Conservation (phyloP, 2,329 filamentous ascomycete species). For the Taxawa tesnikishii region DNA sequence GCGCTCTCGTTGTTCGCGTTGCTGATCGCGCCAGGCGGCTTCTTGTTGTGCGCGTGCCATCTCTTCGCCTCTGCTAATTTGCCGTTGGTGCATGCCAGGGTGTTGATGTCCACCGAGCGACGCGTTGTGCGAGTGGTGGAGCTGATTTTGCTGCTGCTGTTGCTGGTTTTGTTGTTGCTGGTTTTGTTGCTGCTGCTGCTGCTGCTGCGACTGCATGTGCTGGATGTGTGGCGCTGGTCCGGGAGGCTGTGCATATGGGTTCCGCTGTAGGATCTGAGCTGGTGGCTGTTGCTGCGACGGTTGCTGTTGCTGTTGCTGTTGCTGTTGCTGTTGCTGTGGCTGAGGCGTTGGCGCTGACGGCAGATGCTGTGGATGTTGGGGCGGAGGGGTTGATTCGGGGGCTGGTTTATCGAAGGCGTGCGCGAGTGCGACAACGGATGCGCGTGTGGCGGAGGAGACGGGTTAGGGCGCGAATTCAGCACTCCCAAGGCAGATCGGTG, state of each 20-base stretch:
- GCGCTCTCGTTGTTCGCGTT: constrained; percentile 5
- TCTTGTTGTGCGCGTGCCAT: constrained; percentile 13
- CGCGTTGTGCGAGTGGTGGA: constrained; percentile 18
- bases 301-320: constrained; percentile 4
- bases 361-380: constrained; percentile 9
- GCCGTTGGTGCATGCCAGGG: constrained; percentile 13
- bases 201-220: constrained; percentile 11
- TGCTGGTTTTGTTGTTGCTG: no score
- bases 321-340: constrained; percentile 10
- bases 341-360: no score
- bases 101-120: constrained; percentile 13
- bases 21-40: constrained; percentile 7
- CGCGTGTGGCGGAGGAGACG: constrained; percentile 21
- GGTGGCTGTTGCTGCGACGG: constrained; percentile 3
- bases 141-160: constrained; percentile 11
- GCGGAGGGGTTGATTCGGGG: constrained; percentile 8
- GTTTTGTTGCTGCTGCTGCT: constrained; percentile 18
- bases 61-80: constrained; percentile 15
- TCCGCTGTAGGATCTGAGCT: constrained; percentile 15
- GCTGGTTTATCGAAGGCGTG: constrained; percentile 17
- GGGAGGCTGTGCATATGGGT: constrained; percentile 13
- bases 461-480: constrained; percentile 18
- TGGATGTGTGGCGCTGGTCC: constrained; percentile 3
- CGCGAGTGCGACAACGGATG: constrained; percentile 16
- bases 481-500: constrained; percentile 14